Conservation (phyloP, 257 asterid species). For the Misopates orontium region DNA sequence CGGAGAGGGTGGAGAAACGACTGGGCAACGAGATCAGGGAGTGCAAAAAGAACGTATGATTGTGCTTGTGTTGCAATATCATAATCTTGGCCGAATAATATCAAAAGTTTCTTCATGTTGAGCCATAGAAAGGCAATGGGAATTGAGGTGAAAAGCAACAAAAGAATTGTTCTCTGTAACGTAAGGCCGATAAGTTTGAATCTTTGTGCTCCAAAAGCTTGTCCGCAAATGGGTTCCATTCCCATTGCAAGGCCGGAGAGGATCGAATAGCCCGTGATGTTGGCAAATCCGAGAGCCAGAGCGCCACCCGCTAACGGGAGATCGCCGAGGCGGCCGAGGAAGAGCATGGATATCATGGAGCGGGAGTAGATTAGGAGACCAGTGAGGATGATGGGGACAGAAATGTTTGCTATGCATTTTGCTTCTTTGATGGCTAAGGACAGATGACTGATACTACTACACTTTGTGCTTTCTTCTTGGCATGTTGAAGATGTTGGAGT, state of each 20-base stretch:
- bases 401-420: conserved; percentile 37
- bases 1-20: conserved; percentile 56
- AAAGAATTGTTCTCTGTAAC: conserved; percentile 43
- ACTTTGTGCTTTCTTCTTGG: not conserved
- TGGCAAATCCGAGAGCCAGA: conserved; percentile 47
- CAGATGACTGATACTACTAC: conserved; percentile 8
- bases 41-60: conserved; percentile 38
- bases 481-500: conserved; percentile 42
- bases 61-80: conserved; percentile 48
- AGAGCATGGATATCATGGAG: conserved; percentile 56
- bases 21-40: conserved; percentile 48
- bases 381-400: conserved; percentile 50
- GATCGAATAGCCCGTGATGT: conserved; percentile 61
- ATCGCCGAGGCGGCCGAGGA: conserved; percentile 54
- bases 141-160: conserved; percentile 39
- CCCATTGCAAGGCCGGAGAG: conserved; percentile 65
- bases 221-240: conserved; percentile 71
- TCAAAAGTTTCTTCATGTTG: conserved; percentile 43
- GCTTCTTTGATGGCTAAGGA: conserved; percentile 33
- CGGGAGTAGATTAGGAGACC: conserved; percentile 56
- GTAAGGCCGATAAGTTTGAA: conserved; percentile 50
- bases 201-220: conserved; percentile 56
- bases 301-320: conserved; percentile 57
- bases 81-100: conserved; percentile 45
- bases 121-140: conserved; percentile 54